Evolutionary conservation across 73 alveolate genomes (phyloP), one percentile per base, ranked within the genome.

Genomic region (Paramecium tetraurelia): DNA sequence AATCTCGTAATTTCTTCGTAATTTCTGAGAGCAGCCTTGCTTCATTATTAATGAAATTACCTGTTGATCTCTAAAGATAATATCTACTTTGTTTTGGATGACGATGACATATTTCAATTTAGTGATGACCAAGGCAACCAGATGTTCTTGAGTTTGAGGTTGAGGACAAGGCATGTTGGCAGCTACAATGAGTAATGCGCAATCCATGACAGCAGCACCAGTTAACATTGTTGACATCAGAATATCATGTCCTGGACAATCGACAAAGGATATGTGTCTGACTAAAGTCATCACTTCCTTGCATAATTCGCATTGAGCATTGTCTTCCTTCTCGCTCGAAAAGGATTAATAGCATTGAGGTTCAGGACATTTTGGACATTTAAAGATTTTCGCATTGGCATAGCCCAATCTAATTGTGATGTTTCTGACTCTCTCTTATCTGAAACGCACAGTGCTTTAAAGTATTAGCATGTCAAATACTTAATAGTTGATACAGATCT

Each of bases 191-290:
- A 98, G 93, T 44, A 97, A 92, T 29, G 99, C 99, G 35, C 99
- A 99, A 95, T 99, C 99, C 99, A 98, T 98, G 76, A 99, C 99
- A 21, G 99, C 99, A 8, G 99, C 99, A 27, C 99, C 99, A 80
- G 99, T 99, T 31, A 99, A 94, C 99, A 99, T 96, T 44, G 99
- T 98, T 12, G 99, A 97, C 99, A 99, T 99, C 94, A 98, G 97
- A 92, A 99, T 98, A 92, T 98, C 99, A 92, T 97, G 99, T 71
- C 99, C 99, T 50, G 99, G 99, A 84, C 97, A 94, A 94, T 99
- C 99, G 6, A 99, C 99, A 92, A 99, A 99, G 38, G 99, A 98
- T 33, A 99, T 98, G 92, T 99, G 99, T 93, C 99, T 97, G 53
- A 97, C 94, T 85, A 99, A 94, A 59, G 86, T 95, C 93, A 96